Evolutionary conservation across 495 filamentous ascomycete species (phyloP).

Genomic region (Podospora australis): DNA sequence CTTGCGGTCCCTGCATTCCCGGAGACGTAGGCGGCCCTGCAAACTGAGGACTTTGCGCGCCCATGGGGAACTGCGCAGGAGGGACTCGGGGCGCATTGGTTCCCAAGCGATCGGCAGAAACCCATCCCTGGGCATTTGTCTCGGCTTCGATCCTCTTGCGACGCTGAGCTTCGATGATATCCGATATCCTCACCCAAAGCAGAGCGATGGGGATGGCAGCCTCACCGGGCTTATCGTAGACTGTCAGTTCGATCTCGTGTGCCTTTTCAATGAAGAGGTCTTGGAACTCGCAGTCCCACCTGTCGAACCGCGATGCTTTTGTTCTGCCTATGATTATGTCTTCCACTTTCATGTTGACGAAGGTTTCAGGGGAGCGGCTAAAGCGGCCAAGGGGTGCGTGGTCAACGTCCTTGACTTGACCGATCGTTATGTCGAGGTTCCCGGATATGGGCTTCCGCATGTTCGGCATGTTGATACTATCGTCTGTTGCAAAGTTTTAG

Average conservation of each 20-base stretch:
- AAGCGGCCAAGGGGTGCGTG: conserved; percentile 85
- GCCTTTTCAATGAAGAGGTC: conserved; percentile 93
- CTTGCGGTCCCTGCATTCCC: conserved; percentile 9
- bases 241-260: conserved; percentile 95
- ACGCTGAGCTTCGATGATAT: conserved; percentile 95
- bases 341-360: conserved; percentile 92
- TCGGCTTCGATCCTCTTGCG: conserved; percentile 96
- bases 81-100: conserved; percentile 37
- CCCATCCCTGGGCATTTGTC: conserved; percentile 85
- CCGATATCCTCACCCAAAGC: conserved; percentile 93
- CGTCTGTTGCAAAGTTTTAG: conserved; percentile 54
- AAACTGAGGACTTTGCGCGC: conserved; percentile 40
- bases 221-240: conserved; percentile 90
- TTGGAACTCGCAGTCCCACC: conserved; percentile 86
- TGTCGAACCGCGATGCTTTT: conserved; percentile 77
- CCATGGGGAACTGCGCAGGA: conserved; percentile 51
- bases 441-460: conserved; percentile 90
- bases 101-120: conserved; percentile 90
- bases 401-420: conserved; percentile 89
- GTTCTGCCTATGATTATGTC: conserved; percentile 84
- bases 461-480: conserved; percentile 92
- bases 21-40: conserved; percentile 30
- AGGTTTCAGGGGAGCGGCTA: conserved; percentile 86
- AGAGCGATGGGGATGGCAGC: conserved; percentile 89
- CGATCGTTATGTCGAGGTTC: conserved; percentile 75